phyloP scores from a whole-genome alignment of 2,329 filamentous ascomycete species.

The Pseudogymnoascus sp. region DNA sequence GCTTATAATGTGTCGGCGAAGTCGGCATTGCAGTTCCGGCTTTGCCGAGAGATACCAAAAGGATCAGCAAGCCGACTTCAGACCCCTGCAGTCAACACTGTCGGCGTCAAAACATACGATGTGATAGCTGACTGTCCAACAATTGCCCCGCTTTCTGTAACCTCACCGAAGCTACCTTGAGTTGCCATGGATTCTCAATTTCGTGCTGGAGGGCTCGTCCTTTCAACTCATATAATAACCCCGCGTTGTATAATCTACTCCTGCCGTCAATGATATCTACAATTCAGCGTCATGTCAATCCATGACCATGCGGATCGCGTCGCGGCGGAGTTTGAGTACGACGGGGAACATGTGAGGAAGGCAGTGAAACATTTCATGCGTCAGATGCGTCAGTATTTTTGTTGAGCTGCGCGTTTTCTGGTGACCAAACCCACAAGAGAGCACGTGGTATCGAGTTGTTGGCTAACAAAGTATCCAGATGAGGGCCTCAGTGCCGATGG shows the following conservation, averaged over 20 bases:
- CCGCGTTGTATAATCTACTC: not conserved
- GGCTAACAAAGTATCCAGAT: constrained; percentile 40
- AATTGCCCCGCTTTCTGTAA: constrained; percentile 6
- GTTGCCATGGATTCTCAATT: not conserved
- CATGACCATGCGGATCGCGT: constrained; percentile 69
- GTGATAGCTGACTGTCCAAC: not conserved
- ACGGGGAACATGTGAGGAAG: constrained; percentile 67
- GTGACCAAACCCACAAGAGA: constrained; percentile 1
- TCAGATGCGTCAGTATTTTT: constrained; percentile 62
- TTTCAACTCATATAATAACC: not conserved
- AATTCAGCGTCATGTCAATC: constrained; percentile 53
- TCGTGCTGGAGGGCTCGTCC: not conserved
- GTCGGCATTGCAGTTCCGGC: not conserved
- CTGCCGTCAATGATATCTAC: constrained; percentile 13
- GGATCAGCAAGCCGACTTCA: not conserved
- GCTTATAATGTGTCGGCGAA: not conserved
- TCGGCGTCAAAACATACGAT: not conserved
- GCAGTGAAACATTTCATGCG: constrained; percentile 79
- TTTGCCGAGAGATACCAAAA: not conserved
- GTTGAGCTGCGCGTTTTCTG: constrained; percentile 32
- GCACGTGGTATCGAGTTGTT: not conserved
- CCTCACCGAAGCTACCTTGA: not conserved
- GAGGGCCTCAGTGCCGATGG: constrained; percentile 75
- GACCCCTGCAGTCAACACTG: not conserved
- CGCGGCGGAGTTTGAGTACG: constrained; percentile 79